Base-by-base conservation (phyloP, 169 alveolate genomes). In the Babesia ovata region DNA sequence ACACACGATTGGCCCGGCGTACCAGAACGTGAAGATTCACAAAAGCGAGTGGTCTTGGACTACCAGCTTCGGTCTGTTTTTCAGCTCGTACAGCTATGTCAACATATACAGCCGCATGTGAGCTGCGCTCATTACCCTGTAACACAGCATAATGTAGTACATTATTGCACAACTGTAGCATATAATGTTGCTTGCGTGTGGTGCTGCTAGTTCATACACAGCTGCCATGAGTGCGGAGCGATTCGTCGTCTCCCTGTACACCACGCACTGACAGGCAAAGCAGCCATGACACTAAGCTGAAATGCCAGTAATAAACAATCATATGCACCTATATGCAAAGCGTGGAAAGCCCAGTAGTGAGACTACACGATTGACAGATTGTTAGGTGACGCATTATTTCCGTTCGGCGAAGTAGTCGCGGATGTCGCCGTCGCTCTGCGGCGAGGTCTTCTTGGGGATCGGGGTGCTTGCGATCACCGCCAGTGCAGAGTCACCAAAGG, bases 31-130 rank as follows among this genome's bases (percentile, higher is more conserved):
- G 77, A 29, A n/a, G 36, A 50, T 63, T 29, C 58, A 83, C 42
- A 26, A 28, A 21, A 44, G 75, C 46, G 77, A 83, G 52, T 9
- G 16, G 36, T 46, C 72, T n/a, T n/a, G n/a, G n/a, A n/a, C n/a
- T 48, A 50, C 16, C 13, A 29, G 70, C 46, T 29, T 75, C 52
- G 53, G 63, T 58, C 6, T 70, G 12, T 53, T 67, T n/a, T 75
- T 83, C 46, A 56, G 63, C 26, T 17, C 77, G 24, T 75, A 83
- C 66, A 44, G 72, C 36, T 83, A 83, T 42, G 52, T 54, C 11
- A 83, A 83, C 49, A 42, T 71, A 0, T 83, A 46, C 65, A 45
- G 11, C 14, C n/a, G n/a, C 11, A 7, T 45, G n/a, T 45, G 50
- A 45, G 50, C 50, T 45, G 14, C 10, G 19, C 39, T 33, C 6